A percentile compares a stretch with the other conserved stretches of the same genome.
Conservation (phyloP, 106 monocot genomes). For the Dioscorea dumetorum region DNA sequence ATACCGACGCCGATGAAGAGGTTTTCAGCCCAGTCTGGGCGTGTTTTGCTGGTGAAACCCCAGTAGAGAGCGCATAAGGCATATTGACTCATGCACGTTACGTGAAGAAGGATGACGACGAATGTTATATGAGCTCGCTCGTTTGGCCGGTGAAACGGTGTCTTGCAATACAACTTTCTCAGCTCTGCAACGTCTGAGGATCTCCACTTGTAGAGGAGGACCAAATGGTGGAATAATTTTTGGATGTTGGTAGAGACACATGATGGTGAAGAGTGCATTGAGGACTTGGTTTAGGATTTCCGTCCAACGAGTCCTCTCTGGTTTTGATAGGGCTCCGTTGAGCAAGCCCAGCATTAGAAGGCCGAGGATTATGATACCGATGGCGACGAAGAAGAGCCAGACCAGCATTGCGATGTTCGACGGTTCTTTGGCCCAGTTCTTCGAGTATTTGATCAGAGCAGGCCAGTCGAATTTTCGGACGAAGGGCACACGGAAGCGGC, state of each 20-base stretch:
- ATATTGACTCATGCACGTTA: conserved; percentile 42
- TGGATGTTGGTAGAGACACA: conserved; percentile 83
- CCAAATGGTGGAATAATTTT: conserved; percentile 51
- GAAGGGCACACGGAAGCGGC: conserved; percentile 29
- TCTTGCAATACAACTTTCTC: conserved; percentile 52
- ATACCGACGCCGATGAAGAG: conserved; percentile 25
- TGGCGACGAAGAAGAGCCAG: conserved; percentile 67
- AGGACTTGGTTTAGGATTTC: conserved; percentile 81
- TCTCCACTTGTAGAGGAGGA: conserved; percentile 46
- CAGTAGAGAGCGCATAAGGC: conserved; percentile 31
- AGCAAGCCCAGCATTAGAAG: conserved; percentile 69
- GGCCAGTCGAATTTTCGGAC: conserved; percentile 52
- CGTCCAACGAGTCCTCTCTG: conserved; percentile 45
- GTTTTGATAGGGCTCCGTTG: conserved; percentile 31
- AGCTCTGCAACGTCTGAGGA: conserved; percentile 33
- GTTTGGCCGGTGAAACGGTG: conserved; percentile 18
- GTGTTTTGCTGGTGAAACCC: conserved; percentile 5
- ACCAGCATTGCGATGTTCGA: conserved; percentile 64
- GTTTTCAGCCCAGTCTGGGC: conserved; percentile 20
- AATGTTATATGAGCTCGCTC: conserved; percentile 33
- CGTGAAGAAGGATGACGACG: conserved; percentile 30
- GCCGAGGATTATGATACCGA: conserved; percentile 29
- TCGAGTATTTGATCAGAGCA: conserved; percentile 26
- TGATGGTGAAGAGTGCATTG: conserved; percentile 85
- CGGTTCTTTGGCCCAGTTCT: conserved; percentile 71